Percentiles rank a stretch among this genome's conserved stretches.
Evolutionary conservation across 2,329 filamentous ascomycete species (phyloP).

Genomic region (Ophioceras dolichostomum): DNA sequence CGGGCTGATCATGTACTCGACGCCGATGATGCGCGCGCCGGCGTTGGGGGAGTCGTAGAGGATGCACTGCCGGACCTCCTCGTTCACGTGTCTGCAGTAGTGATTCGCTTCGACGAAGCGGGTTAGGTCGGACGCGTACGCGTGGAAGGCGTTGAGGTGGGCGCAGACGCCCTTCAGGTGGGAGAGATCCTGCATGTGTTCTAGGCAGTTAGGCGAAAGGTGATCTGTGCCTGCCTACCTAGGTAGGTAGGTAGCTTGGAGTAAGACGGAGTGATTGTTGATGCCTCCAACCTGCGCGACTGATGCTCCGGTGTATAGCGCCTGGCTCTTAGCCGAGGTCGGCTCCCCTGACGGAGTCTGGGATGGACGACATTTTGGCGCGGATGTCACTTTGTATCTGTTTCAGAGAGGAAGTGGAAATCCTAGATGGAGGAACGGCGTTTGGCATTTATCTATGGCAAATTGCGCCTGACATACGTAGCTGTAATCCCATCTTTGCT

Average conservation of each 20-base stretch:
- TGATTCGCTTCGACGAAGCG: slow-evolving; percentile 69
- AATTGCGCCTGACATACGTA: too few relatives aligned
- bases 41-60: slow-evolving; percentile 62
- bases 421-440: too few relatives aligned
- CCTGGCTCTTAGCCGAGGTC: slow-evolving; percentile 39
- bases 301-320: slow-evolving; percentile 49
- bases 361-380: background rate
- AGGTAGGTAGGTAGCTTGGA: background rate
- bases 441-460: too few relatives aligned
- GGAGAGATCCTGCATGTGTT: slow-evolving; percentile 42
- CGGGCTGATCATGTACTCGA: slow-evolving; percentile 79
- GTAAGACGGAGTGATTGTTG: background rate
- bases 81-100: slow-evolving; percentile 68
- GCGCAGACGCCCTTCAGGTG: slow-evolving; percentile 68
- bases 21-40: slow-evolving; percentile 63
- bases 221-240: too few relatives aligned
- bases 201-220: too few relatives aligned
- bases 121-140: slow-evolving; percentile 60
- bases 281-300: slow-evolving; percentile 35
- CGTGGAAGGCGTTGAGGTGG: slow-evolving; percentile 78
- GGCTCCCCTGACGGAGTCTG: slow-evolving; percentile 33
- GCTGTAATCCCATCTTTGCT: too few relatives aligned
- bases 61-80: slow-evolving; percentile 73
- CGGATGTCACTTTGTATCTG: too few relatives aligned
- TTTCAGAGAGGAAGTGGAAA: too few relatives aligned